These are phyloP conservation scores for Penicillium oxalicum DNA, from an alignment of 2,329 filamentous ascomycete species.

Conservation along the genomic window DNA sequence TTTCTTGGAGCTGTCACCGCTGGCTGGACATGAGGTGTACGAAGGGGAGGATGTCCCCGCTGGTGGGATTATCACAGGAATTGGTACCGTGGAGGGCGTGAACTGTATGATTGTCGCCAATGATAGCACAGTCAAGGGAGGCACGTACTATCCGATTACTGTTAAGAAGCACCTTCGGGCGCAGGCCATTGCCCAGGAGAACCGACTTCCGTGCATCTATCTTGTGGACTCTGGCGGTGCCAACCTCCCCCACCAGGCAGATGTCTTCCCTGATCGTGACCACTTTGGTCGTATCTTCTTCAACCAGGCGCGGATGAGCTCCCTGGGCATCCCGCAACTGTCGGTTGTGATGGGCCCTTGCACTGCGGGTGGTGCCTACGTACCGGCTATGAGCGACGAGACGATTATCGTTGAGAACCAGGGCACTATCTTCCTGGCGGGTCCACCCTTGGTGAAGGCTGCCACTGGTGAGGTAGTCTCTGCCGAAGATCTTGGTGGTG, in stretches of 20 bases:
- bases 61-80: conserved; percentile 85
- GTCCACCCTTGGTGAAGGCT: conserved; percentile 89
- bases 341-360: conserved; percentile 96
- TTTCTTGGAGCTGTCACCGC: conserved; percentile 88
- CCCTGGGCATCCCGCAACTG: conserved; percentile 82
- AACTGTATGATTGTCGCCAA: conserved; percentile 92
- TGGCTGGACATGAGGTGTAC: conserved; percentile 83
- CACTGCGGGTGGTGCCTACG: conserved; percentile 91
- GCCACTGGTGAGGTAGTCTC: conserved; percentile 89
- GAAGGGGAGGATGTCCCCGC: conserved; percentile 80
- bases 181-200: conserved; percentile 85
- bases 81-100: conserved; percentile 84
- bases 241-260: conserved; percentile 88
- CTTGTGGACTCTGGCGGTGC: conserved; percentile 93
- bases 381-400: conserved; percentile 96
- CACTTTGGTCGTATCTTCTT: conserved; percentile 98
- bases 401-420: conserved; percentile 93
- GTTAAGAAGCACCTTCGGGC: conserved; percentile 95
- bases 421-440: conserved; percentile 95
- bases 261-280: conserved; percentile 90
- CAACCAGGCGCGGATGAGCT: conserved; percentile 93
- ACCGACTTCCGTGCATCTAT: conserved; percentile 79
- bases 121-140: conserved; percentile 94
- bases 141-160: conserved; percentile 94
- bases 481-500: conserved; percentile 85